A percentile compares a stretch with the other conserved stretches of the same genome.
These are phyloP conservation scores for Drosera spatulata DNA, from an alignment of 179 eudicot genomes.

Conservation along the genomic window DNA sequence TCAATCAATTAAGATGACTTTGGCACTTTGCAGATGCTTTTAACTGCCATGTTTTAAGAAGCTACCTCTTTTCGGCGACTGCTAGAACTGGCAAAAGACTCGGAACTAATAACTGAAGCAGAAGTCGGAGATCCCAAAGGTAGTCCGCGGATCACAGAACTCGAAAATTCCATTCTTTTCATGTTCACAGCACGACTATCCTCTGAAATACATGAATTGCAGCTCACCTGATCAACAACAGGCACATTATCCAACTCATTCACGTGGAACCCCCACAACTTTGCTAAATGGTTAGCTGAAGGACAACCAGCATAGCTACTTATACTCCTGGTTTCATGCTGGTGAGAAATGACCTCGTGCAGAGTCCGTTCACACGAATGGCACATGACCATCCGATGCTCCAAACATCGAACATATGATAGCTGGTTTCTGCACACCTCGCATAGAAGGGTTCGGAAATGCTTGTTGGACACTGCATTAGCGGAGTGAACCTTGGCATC, in stretches of 20 bases:
- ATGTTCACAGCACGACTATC: constrained; percentile 2
- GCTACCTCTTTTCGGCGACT: constrained; percentile 25
- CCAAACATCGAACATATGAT: constrained; percentile 34
- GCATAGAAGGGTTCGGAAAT: constrained; percentile 48
- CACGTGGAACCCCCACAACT: constrained; percentile 42
- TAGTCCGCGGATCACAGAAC: not conserved
- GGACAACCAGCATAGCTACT: constrained; percentile 52
- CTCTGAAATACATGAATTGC: constrained; percentile 11
- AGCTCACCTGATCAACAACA: constrained; percentile 5
- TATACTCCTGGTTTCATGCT: constrained; percentile 36
- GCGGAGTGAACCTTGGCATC: constrained; percentile 74
- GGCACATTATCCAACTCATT: constrained; percentile 12
- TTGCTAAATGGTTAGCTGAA: constrained; percentile 50
- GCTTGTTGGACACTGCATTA: constrained; percentile 61
- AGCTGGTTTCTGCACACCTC: constrained; percentile 40
- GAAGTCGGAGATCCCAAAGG: constrained; percentile 6
- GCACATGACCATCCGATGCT: constrained; percentile 51
- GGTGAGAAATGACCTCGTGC: constrained; percentile 22
- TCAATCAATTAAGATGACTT: constrained; percentile 26
- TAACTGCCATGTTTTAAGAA: not conserved
- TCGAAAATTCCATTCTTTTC: constrained; percentile 2
- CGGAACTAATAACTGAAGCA: constrained; percentile 7
- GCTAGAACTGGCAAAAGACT: constrained; percentile 15
- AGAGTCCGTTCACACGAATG: constrained; percentile 33
- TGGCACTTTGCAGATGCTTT: not conserved